phyloP scores from a whole-genome alignment of 2,329 filamentous ascomycete species.

The Amesomyces nigricolor region DNA sequence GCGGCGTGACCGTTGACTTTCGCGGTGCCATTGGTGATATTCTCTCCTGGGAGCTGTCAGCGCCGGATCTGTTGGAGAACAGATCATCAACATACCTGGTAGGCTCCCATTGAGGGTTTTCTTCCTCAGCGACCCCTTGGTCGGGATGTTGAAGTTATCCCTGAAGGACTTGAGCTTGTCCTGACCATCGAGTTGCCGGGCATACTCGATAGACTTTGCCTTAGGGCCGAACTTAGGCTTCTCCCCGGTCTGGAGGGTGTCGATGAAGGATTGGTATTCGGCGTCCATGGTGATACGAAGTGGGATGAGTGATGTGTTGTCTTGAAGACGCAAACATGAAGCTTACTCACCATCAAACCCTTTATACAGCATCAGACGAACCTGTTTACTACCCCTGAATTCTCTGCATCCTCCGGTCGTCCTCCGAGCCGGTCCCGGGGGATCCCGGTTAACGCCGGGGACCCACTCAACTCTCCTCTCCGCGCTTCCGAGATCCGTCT shows the following conservation, averaged over 20 bases:
- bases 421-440: background rate
- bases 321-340: background rate
- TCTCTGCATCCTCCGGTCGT: background rate
- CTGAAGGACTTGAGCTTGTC: conserved; percentile 59
- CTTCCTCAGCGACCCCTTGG: conserved; percentile 63
- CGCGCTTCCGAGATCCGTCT: conserved; percentile 19
- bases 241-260: conserved; percentile 38
- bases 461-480: conserved; percentile 1
- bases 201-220: conserved; percentile 44
- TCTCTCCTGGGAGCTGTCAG: background rate
- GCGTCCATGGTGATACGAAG: conserved; percentile 26
- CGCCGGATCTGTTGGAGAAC: background rate
- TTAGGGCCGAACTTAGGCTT: conserved; percentile 43
- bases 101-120: conserved; percentile 47
- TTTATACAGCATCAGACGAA: background rate
- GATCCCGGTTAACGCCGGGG: conserved; percentile 3
- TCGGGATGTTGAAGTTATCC: conserved; percentile 71
- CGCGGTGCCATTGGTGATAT: conserved; percentile 26
- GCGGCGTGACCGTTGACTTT: conserved; percentile 26
- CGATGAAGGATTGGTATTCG: conserved; percentile 37
- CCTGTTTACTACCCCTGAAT: conserved; percentile 3
- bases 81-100: conserved; percentile 31
- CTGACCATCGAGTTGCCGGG: conserved; percentile 50
- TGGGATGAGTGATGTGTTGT: too few species aligned
- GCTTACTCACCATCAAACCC: background rate